These are phyloP conservation scores for Luvunga scandens DNA, from an alignment of 345 rosid genomes.

Conservation along the genomic window DNA sequence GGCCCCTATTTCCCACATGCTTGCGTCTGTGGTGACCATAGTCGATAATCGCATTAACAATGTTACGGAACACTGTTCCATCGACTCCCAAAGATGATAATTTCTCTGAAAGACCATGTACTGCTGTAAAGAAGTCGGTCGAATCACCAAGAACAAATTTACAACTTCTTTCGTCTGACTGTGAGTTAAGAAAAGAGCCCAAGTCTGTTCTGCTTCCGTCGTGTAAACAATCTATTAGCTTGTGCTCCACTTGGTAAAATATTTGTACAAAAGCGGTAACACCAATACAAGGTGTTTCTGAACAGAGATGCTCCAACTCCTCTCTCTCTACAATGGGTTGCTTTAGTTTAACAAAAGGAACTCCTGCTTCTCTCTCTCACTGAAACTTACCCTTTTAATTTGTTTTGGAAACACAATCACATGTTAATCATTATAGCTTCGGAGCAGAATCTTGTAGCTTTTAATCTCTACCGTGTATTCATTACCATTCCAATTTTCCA, in stretches of 20 bases:
- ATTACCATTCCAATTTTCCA: too few relatives aligned
- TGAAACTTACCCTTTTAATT: not conserved
- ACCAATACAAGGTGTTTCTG: not conserved
- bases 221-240: not conserved
- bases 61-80: too few relatives aligned
- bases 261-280: too few relatives aligned
- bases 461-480: too few relatives aligned
- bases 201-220: not conserved
- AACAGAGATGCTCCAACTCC: not conserved
- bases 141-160: too few relatives aligned
- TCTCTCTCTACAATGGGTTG: not conserved
- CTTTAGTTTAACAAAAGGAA: not conserved
- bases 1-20: not conserved
- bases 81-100: not conserved
- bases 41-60: not conserved
- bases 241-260: not conserved
- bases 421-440: too few relatives aligned
- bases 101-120: not conserved
- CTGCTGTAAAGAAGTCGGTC: too few relatives aligned
- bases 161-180: too few relatives aligned
- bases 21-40: not conserved
- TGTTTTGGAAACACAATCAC: not conserved
- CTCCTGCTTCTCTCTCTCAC: not conserved
- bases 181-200: not conserved
- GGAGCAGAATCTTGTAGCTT: too few relatives aligned